Conservation (phyloP, 2,329 filamentous ascomycete species). For the Penicillium paneum region DNA sequence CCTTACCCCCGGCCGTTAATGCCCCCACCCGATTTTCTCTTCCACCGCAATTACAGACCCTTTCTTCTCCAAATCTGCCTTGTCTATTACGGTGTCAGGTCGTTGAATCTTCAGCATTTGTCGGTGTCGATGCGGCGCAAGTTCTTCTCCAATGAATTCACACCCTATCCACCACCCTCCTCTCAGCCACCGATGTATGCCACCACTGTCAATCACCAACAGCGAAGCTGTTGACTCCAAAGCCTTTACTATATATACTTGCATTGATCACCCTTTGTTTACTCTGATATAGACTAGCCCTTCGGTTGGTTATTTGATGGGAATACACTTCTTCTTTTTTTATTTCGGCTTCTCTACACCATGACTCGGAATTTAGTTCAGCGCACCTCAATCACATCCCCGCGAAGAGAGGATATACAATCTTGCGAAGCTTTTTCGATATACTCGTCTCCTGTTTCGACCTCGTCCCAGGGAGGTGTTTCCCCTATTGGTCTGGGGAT, state of each 20-base stretch:
- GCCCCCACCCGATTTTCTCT: conserved; percentile 18
- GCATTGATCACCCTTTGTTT: conserved; percentile 7
- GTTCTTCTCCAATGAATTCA: conserved; percentile 28
- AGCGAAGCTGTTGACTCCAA: conserved; percentile 23
- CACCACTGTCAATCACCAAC: conserved; percentile 18
- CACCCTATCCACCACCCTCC: conserved; percentile 19
- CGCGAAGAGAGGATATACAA: conserved; percentile 10
- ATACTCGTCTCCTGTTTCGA: conserved; percentile 26
- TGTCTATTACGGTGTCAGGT: conserved; percentile 32
- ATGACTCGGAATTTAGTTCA: conserved; percentile 14
- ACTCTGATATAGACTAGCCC: conserved; percentile 12
- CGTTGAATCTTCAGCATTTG: conserved; percentile 24
- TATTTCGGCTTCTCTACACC: conserved; percentile 1
- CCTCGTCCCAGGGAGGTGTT: conserved; percentile 16
- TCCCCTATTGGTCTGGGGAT: conserved; percentile 33
- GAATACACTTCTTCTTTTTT: conserved; percentile 3
- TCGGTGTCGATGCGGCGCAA: conserved; percentile 27
- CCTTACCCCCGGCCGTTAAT: conserved; percentile 17
- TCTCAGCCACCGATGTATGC: conserved; percentile 32
- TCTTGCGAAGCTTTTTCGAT: conserved; percentile 16
- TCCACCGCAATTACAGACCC: conserved; percentile 27
- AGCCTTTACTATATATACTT: conserved; percentile 27
- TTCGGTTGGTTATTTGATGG: conserved; percentile 7
- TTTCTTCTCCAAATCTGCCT: conserved; percentile 35
- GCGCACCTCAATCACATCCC: conserved; percentile 7